phyloP scores from a whole-genome alignment of 2,329 filamentous ascomycete genomes.

The Diaporthe sp. region DNA sequence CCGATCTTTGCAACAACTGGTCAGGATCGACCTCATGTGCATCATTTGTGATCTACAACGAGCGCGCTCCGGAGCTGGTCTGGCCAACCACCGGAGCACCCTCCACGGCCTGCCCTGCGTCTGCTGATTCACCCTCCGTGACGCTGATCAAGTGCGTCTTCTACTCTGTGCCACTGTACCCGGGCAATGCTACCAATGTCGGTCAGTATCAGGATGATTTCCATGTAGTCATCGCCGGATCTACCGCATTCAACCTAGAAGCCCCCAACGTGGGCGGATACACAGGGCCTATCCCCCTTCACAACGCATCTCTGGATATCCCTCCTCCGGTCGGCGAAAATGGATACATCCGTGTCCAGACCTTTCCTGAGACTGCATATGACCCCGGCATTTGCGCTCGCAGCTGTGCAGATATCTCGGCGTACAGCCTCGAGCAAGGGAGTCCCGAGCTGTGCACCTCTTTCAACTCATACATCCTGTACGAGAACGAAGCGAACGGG shows the following conservation, averaged over 20 bases:
- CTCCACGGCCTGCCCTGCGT: slow-evolving; percentile 36
- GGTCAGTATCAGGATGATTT: slow-evolving; percentile 41
- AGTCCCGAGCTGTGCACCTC: slow-evolving; percentile 37
- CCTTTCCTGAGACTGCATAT: slow-evolving; percentile 46
- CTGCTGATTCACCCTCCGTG: slow-evolving; percentile 33
- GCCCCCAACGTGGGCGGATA: slow-evolving; percentile 33
- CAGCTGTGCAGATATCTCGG: slow-evolving; percentile 46
- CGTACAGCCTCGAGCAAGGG: slow-evolving; percentile 43
- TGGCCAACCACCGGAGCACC: slow-evolving; percentile 35
- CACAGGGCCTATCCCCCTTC: slow-evolving; percentile 39
- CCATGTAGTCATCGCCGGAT: slow-evolving; percentile 39
- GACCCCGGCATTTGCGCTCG: slow-evolving; percentile 47
- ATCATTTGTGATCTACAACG: slow-evolving; percentile 40
- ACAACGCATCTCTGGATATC: slow-evolving; percentile 46
- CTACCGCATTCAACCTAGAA: slow-evolving; percentile 35
- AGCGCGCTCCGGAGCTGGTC: slow-evolving; percentile 40
- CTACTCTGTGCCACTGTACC: slow-evolving; percentile 36
- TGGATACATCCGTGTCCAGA: slow-evolving; percentile 48
- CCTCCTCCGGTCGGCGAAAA: slow-evolving; percentile 44
- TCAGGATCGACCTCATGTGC: slow-evolving; percentile 30
- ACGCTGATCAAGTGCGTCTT: slow-evolving; percentile 42
- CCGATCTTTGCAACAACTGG: slow-evolving; percentile 34
- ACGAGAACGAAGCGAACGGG: slow-evolving; percentile 33
- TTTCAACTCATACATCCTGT: slow-evolving; percentile 40
- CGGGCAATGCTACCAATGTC: slow-evolving; percentile 31